Conservation (phyloP, 2,329 filamentous ascomycete genomes). For the Pyrenophora graminea region DNA sequence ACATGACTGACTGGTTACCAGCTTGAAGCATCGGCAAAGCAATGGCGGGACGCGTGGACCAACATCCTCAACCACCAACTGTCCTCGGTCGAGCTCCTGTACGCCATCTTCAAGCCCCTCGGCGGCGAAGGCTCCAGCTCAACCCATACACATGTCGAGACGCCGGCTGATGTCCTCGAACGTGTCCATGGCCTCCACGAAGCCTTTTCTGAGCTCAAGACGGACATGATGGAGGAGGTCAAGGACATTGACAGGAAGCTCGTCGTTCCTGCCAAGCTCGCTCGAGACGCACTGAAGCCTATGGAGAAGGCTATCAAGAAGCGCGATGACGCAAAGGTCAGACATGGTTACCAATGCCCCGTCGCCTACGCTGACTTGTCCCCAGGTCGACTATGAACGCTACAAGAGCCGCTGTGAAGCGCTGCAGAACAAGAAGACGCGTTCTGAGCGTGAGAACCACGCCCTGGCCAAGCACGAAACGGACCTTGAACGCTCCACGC, state of each 20-base stretch:
- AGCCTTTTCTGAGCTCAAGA: constrained; percentile 71
- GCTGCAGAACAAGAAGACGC: constrained; percentile 69
- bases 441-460: constrained; percentile 73
- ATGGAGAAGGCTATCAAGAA: constrained; percentile 85
- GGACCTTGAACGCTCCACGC: constrained; percentile 67
- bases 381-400: constrained; percentile 75
- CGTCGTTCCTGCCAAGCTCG: constrained; percentile 70
- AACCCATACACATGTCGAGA: constrained; percentile 59
- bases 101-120: constrained; percentile 76
- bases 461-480: constrained; percentile 71
- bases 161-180: constrained; percentile 65
- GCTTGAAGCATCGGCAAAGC: constrained; percentile 75
- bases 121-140: constrained; percentile 62
- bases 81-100: constrained; percentile 68
- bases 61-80: constrained; percentile 72
- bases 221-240: constrained; percentile 73
- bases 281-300: constrained; percentile 69
- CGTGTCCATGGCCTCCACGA: constrained; percentile 68
- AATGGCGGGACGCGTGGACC: constrained; percentile 80
- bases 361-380: constrained; percentile 13
- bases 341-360: background rate
- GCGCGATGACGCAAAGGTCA: constrained; percentile 74
- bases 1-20: constrained; percentile 41
- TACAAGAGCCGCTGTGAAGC: constrained; percentile 72
- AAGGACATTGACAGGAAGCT: constrained; percentile 71